These are phyloP conservation scores for Neurospora crassa DNA, from an alignment of 2,329 filamentous ascomycete genomes.

Conservation along the genomic window DNA sequence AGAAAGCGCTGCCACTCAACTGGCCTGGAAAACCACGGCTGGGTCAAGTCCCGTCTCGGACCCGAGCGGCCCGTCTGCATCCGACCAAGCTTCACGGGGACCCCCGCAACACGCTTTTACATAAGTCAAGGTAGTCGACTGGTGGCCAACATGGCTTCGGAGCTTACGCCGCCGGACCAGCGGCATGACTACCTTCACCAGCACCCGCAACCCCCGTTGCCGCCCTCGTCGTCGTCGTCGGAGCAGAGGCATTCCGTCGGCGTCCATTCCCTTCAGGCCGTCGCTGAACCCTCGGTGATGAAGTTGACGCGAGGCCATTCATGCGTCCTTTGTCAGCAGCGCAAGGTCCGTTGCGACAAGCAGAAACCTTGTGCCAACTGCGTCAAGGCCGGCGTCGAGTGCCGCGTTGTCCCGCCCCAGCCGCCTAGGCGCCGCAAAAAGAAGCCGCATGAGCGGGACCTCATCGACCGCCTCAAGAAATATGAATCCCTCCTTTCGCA, in stretches of 20 bases:
- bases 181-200: conserved; percentile 6
- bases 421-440: conserved; percentile 50
- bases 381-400: conserved; percentile 51
- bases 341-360: conserved; percentile 67
- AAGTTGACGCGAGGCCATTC: conserved; percentile 51
- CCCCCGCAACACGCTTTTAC: conserved; percentile 3
- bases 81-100: conserved; percentile 9
- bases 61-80: conserved; percentile 15
- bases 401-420: conserved; percentile 46
- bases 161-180: conserved; percentile 4
- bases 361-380: conserved; percentile 64
- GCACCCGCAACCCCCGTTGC: conserved; percentile 16
- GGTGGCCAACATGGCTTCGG: conserved; percentile 12
- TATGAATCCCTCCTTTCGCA: conserved; percentile 59
- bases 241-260: background rate
- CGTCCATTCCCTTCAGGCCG: conserved; percentile 2
- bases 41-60: conserved; percentile 10
- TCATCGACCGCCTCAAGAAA: conserved; percentile 57
- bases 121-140: conserved; percentile 4
- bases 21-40: background rate
- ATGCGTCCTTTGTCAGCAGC: conserved; percentile 66
- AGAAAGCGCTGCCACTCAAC: background rate
- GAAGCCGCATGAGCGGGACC: conserved; percentile 58
- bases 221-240: conserved; percentile 10
- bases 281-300: conserved; percentile 32